phyloP scores from a whole-genome alignment of 768 basidiomycete genomes.

The Psilocybe subaeruginosa region DNA sequence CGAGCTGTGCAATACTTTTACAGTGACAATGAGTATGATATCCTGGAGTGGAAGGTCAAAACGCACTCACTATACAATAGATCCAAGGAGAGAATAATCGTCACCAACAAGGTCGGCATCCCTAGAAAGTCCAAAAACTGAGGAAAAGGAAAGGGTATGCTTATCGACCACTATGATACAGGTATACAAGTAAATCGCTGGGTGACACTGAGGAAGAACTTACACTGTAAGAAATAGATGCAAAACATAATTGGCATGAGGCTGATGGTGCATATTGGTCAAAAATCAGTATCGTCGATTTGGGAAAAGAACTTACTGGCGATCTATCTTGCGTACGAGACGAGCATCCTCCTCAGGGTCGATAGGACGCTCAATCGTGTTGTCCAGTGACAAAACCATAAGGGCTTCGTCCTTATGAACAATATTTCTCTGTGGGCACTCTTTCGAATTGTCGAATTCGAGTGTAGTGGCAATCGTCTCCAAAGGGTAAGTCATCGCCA shows the following conservation, averaged over 20 bases:
- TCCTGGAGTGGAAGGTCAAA: neutral
- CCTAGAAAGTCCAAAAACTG: constrained; percentile 34
- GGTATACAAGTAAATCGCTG: neutral
- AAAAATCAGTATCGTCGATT: neutral
- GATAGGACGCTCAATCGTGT: neutral
- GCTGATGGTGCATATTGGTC: neutral
- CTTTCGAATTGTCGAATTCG: neutral
- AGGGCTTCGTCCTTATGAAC: constrained; percentile 5
- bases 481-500: neutral
- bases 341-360: constrained; percentile 1
- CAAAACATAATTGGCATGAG: constrained; percentile 11
- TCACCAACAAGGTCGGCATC: constrained; percentile 32
- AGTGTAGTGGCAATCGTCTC: neutral
- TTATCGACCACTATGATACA: constrained; percentile 29
- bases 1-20: constrained; percentile 32
- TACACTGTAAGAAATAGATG: constrained; percentile 11
- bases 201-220: neutral
- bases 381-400: neutral
- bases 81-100: constrained; percentile 37
- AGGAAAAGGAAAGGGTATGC: constrained; percentile 33
- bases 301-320: neutral
- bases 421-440: neutral
- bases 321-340: constrained; percentile 14
- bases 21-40: neutral
- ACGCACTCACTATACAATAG: constrained; percentile 31